Base-by-base conservation (phyloP, 257 asterid genomes). In the Lantana camara region DNA sequence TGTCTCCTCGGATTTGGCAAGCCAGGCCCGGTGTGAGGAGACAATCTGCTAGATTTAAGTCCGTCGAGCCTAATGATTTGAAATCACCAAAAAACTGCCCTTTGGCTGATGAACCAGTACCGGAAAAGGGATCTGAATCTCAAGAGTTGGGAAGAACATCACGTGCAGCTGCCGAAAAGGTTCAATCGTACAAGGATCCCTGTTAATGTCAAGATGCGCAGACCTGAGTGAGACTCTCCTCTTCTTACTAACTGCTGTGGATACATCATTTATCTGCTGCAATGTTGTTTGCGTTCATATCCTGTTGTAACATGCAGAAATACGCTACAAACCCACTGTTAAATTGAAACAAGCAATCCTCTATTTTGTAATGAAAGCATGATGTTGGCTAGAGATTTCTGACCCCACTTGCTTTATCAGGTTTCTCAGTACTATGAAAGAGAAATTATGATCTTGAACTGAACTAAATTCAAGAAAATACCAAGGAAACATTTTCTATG, bases 101-200 rank as follows among this genome's bases (percentile, higher is more conserved):
- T n/a, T n/a, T n/a, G n/a, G n/a, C n/a, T n/a, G n/a, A n/a, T n/a
- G n/a, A n/a, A n/a, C n/a, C n/a, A n/a, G n/a, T n/a, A n/a, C n/a
- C n/a, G n/a, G n/a, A n/a, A n/a, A n/a, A n/a, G n/a, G n/a, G n/a
- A n/a, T 17, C 10, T 16, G 78, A 67, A 57, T 41, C 85, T 51
- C 75, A 64, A 62, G 80, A 65, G 58, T 35, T 34, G 3, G 71
- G n/a, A n/a, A n/a, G n/a, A n/a, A n/a, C n/a, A 29, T 81, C 78
- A 9, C 85, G 95, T 9, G 73, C 57, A 44, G 94, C 97, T 35
- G 83, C 88, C 56, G 78, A 34, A 74, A 90, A 83, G 72, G 84
- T 90, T 56, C 82, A 76, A 66, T 82, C 94, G 4, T 87, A 90
- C 81, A 90, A 75, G 82, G 95, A 41, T 76, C 24, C 81, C 91